phyloP scores from a whole-genome alignment of 257 asterid species.

The Solanum acaule region DNA sequence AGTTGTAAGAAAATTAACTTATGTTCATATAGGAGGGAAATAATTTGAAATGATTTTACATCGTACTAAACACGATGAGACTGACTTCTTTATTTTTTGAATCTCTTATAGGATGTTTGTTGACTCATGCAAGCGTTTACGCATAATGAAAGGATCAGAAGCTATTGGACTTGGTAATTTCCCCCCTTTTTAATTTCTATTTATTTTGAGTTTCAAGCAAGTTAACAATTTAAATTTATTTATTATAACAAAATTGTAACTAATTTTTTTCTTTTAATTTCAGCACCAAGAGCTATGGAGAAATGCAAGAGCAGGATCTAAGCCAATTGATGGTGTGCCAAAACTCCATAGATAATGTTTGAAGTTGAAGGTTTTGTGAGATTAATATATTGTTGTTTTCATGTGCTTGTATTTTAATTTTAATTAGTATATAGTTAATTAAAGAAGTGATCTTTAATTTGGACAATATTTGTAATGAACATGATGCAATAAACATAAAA shows the following conservation, averaged over 20 bases:
- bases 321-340: neutral
- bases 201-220: neutral
- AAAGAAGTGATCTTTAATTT: constrained; percentile 1
- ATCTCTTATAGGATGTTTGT: constrained; percentile 32
- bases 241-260: neutral
- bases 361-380: constrained; percentile 4
- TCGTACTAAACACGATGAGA: neutral
- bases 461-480: constrained; percentile 45
- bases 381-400: constrained; percentile 9
- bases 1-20: too few species aligned
- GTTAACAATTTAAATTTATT: neutral
- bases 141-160: constrained; percentile 50
- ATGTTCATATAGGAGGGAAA: too few species aligned
- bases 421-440: constrained; percentile 10
- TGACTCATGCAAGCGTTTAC: constrained; percentile 46
- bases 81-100: neutral
- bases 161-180: constrained; percentile 44
- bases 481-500: constrained; percentile 40
- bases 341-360: neutral
- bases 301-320: constrained; percentile 65
- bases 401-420: constrained; percentile 39
- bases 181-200: neutral
- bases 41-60: neutral
- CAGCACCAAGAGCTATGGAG: constrained; percentile 88
- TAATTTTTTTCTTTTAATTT: neutral